Evolutionary conservation across 139 green algal genomes (phyloP).

Genomic region (Zygnema circumcarinatum): DNA sequence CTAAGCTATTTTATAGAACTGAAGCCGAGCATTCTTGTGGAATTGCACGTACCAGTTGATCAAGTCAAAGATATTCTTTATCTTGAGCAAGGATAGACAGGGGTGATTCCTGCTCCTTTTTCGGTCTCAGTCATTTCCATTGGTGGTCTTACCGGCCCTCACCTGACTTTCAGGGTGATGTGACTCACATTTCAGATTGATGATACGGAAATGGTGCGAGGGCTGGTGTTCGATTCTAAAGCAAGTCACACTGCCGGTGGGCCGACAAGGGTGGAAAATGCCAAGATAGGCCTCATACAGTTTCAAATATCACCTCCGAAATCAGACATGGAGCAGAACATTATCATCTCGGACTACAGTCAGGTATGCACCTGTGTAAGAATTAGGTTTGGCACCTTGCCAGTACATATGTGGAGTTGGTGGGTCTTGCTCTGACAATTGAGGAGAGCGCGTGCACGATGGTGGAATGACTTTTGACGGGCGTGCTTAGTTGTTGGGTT

Average conservation of each 20-base stretch:
- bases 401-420: no score
- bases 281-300: conserved; percentile 94
- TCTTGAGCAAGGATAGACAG: background rate
- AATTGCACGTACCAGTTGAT: background rate
- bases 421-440: no score
- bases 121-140: no score
- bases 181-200: conserved; percentile 86
- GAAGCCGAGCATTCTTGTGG: background rate
- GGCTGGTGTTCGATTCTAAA: conserved; percentile 96
- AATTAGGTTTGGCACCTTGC: no score
- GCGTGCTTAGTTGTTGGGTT: no score
- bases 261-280: conserved; percentile 89
- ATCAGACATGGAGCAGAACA: conserved; percentile 98
- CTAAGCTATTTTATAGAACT: background rate
- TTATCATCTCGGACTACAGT: conserved; percentile 90
- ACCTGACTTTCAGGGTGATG: no score
- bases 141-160: no score
- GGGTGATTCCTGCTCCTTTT: no score
- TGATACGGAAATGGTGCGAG: conserved; percentile 92
- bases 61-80: no score
- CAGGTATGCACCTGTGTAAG: conserved; percentile 34
- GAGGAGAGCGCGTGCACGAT: no score
- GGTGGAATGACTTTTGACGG: no score
- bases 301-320: conserved; percentile 97
- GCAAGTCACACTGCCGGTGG: conserved; percentile 85